These are phyloP conservation scores for Shiraia bambusicola DNA, from an alignment of 2,329 filamentous ascomycete genomes.

Conservation along the genomic window DNA sequence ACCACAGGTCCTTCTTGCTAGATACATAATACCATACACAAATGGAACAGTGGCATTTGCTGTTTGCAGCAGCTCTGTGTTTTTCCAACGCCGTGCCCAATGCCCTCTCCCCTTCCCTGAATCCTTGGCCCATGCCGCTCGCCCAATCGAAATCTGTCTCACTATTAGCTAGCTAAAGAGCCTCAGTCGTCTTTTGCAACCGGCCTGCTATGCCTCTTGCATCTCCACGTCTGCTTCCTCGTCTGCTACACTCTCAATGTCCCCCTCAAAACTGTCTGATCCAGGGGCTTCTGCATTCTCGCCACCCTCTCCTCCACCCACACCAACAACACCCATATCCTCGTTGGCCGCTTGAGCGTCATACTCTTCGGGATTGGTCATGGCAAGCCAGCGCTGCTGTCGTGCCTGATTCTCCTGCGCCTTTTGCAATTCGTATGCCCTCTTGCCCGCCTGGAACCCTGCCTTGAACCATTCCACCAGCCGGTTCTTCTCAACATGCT, in stretches of 20 bases:
- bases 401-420: conserved; percentile 18
- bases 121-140: conserved; percentile 11
- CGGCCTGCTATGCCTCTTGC: conserved; percentile 26
- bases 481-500: conserved; percentile 66
- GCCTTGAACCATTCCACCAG: conserved; percentile 68
- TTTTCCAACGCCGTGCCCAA: conserved; percentile 31
- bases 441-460: conserved; percentile 43
- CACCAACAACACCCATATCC: conserved; percentile 1
- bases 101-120: conserved; percentile 19
- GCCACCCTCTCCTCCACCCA: conserved; percentile 7
- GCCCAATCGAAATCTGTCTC: conserved; percentile 19
- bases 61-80: conserved; percentile 11
- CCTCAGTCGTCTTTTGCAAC: conserved; percentile 4
- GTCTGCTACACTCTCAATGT: conserved; percentile 25
- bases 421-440: conserved; percentile 25
- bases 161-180: conserved; percentile 6
- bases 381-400: conserved; percentile 12
- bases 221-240: conserved; percentile 35
- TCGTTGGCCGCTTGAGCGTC: conserved; percentile 1
- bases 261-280: conserved; percentile 26
- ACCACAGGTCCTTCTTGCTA: background rate
- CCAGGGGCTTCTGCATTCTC: conserved; percentile 12
- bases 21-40: conserved; percentile 4
- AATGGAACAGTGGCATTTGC: conserved; percentile 11
- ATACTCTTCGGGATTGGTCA: background rate